Evolutionary conservation across 352 stramenopile species (phyloP), one percentile per base, ranked within the genome.

Genomic region (Globisporangium okanoganense): DNA sequence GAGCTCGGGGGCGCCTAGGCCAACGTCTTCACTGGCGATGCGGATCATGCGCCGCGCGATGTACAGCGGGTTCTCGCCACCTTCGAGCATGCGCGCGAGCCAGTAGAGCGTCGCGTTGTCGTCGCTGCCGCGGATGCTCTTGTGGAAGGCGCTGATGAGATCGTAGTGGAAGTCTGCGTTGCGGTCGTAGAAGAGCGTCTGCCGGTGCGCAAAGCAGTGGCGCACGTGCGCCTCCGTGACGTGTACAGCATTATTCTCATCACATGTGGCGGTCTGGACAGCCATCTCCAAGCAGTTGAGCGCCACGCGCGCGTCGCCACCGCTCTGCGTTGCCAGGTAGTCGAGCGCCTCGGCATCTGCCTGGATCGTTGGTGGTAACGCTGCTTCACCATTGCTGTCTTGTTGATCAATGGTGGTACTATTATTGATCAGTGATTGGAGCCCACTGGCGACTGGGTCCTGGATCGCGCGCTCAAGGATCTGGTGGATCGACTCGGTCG

Each of bases 121-220:
- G 53, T 95, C 85, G 41, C 84, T 96, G 5, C 87, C 85, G 31
- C 87, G 83, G 7, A 95, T 75, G 0, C 83, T 93, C 52, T 96
- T 95, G 71, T 95, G 83, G 35, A 95, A 72, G 1, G 86, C 88
- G 58, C 83, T 93, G 54, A 94, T 94, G 45, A 79, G 74, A 61
- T 94, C 81, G 58, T 96, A 96, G 61, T 96, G 87, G 43, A 88
- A 85, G 62, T 96, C 87, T 1, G 82, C 87, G 24, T 92, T 90
- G 47, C 83, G 79, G 64, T 96, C 87, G 65, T 95, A 96, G 33
- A 83, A 87, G 10, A 90, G 73, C 27, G 77, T 87, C 73, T 90
- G 83, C 2, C 79, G 69, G 52, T 90, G 69, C 5, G 77, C 71
- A 65, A 94, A 90, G 55, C 81, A 89, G 38, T 88, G 72, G 38